A percentile compares a stretch with the other conserved stretches of the same genome.
Conservation (phyloP, 768 basidiomycete species). For the Leccinum fibrillosum region DNA sequence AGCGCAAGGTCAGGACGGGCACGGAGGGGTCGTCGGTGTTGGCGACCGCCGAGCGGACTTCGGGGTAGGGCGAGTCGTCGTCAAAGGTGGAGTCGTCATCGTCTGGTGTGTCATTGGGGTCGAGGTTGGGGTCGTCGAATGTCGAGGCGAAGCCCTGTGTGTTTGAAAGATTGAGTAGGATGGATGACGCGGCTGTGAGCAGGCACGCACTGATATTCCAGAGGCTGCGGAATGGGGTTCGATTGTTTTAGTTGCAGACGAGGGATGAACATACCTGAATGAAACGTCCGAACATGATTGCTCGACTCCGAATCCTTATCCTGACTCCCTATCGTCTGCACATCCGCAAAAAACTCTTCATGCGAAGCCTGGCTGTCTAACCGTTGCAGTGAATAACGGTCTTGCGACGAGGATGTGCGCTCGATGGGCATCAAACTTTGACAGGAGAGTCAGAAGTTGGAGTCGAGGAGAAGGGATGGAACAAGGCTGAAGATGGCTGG, state of each 20-base stretch:
- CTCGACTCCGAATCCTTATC: constrained; percentile 24
- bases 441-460: not conserved
- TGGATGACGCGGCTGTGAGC: not conserved
- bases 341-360: constrained; percentile 9
- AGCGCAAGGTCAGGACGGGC: constrained; percentile 59
- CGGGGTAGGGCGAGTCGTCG: constrained; percentile 72
- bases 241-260: not conserved
- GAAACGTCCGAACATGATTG: constrained; percentile 11
- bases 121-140: constrained; percentile 28
- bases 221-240: constrained; percentile 11
- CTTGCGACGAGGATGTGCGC: constrained; percentile 9
- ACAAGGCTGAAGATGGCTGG: not conserved
- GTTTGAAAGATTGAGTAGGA: not conserved
- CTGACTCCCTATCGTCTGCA: constrained; percentile 14
- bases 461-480: not conserved
- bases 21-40: constrained; percentile 69
- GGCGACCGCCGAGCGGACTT: constrained; percentile 66
- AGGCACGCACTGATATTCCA: constrained; percentile 14
- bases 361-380: not conserved
- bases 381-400: constrained; percentile 12
- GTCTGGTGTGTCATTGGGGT: constrained; percentile 6
- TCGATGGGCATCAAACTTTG: constrained; percentile 21
- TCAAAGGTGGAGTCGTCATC: constrained; percentile 26
- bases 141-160: not conserved
- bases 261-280: constrained; percentile 13